Percentiles rank a stretch among this genome's conserved stretches.
Conservation (phyloP, 305 asterid species). For the Fraxinus greggii region DNA sequence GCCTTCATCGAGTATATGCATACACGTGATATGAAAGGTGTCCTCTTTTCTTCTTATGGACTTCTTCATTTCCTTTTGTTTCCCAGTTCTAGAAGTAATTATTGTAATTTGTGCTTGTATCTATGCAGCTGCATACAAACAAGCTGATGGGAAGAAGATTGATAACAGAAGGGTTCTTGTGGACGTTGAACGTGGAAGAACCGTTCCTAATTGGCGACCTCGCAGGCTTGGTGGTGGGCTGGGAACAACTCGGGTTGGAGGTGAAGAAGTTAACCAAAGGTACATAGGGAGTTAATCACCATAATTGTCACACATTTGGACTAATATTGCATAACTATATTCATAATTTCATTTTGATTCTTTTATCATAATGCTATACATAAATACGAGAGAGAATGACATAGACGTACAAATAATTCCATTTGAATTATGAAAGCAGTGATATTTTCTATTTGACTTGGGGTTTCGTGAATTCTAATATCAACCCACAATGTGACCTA, state of each 20-base stretch:
- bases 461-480: constrained; percentile 5
- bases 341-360: background rate
- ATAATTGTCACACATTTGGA: background rate
- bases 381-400: background rate
- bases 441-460: constrained; percentile 5
- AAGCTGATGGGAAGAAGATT: constrained; percentile 97
- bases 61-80: background rate
- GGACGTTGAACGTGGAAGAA: constrained; percentile 99
- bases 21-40: constrained; percentile 97
- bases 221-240: constrained; percentile 99
- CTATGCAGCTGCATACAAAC: constrained; percentile 93
- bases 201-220: constrained; percentile 98
- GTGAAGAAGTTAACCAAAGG: constrained; percentile 67
- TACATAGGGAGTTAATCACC: constrained; percentile 55
- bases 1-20: constrained; percentile 91
- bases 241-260: constrained; percentile 92
- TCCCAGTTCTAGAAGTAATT: background rate
- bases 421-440: background rate
- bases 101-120: constrained; percentile 16
- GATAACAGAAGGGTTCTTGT: constrained; percentile 95
- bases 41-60: background rate
- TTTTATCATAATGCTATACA: background rate
- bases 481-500: background rate
- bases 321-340: background rate
- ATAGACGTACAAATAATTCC: background rate